Evolutionary conservation across 2,329 filamentous ascomycete genomes (phyloP).

Genomic region (Ceratocystis colombiana): DNA sequence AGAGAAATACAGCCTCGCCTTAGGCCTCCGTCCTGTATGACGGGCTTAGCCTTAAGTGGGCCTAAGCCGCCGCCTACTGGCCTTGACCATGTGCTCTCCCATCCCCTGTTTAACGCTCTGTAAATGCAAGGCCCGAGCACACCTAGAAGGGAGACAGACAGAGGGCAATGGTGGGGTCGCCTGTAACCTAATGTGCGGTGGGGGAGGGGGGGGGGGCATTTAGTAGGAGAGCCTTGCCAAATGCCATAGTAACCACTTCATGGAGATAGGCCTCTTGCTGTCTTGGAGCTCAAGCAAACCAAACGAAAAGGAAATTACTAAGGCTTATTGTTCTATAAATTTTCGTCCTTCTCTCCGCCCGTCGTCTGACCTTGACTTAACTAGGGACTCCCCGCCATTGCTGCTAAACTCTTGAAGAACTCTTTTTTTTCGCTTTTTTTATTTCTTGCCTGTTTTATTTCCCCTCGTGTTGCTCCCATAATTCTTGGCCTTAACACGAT

Average conservation of each 20-base stretch:
- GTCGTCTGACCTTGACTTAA: background rate
- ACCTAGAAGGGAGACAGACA: no score
- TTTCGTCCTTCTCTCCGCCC: background rate
- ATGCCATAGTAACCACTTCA: no score
- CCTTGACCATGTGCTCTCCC: no score
- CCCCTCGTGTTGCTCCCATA: background rate
- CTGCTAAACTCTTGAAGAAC: background rate
- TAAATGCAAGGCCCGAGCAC: no score
- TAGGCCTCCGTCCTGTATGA: no score
- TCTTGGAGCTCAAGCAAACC: background rate
- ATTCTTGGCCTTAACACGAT: background rate
- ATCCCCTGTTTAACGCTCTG: no score
- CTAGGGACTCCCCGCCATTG: background rate
- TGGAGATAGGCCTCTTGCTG: background rate
- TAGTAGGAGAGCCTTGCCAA: background rate
- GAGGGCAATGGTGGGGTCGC: background rate
- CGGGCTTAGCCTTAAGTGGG: no score
- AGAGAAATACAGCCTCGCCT: no score
- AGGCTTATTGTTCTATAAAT: no score
- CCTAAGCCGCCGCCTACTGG: no score
- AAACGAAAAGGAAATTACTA: no score
- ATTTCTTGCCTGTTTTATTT: background rate
- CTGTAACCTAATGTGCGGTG: conserved; percentile 11
- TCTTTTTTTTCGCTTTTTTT: background rate
- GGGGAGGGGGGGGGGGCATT: background rate